Evolutionary conservation across 805 yeast genomes (phyloP).

Genomic region (Metschnikowia matae): DNA sequence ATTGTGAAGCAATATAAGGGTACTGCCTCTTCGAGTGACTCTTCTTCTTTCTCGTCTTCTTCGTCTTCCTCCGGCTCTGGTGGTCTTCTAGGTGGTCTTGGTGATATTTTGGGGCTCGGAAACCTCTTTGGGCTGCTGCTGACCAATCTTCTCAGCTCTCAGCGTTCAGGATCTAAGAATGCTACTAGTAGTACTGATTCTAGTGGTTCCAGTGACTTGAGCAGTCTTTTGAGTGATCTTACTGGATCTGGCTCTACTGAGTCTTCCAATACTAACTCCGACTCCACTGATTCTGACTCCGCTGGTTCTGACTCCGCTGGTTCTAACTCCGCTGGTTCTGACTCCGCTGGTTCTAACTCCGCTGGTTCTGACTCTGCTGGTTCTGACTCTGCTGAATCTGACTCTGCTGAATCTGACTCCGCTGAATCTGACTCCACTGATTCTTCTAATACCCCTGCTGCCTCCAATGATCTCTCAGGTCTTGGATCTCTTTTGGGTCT

Average conservation of each 20-base stretch:
- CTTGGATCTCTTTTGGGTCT: constrained; percentile 1
- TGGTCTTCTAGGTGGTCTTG: constrained; percentile 11
- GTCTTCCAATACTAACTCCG: neutral
- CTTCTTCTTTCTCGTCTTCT: neutral
- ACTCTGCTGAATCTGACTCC: constrained; percentile 3
- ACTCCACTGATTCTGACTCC: neutral
- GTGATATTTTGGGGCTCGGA: constrained; percentile 6
- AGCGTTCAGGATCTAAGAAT: neutral
- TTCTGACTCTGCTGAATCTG: too few relatives aligned
- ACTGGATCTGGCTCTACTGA: neutral
- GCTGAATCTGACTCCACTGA: neutral
- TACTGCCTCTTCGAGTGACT: neutral
- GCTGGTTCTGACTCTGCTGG: too few relatives aligned
- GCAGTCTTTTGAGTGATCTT: neutral
- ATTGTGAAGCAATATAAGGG: constrained; percentile 15
- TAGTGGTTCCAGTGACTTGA: neutral
- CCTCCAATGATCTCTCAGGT: neutral
- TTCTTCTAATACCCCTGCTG: neutral
- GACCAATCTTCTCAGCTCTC: neutral
- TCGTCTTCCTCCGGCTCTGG: neutral
- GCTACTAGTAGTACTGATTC: neutral
- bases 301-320: constrained; percentile 1
- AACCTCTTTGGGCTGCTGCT: neutral
- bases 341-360: too few relatives aligned
- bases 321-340: neutral